Evolutionary conservation across 495 filamentous ascomycete genomes (phyloP).

Genomic region (Penicillium subrubescens): DNA sequence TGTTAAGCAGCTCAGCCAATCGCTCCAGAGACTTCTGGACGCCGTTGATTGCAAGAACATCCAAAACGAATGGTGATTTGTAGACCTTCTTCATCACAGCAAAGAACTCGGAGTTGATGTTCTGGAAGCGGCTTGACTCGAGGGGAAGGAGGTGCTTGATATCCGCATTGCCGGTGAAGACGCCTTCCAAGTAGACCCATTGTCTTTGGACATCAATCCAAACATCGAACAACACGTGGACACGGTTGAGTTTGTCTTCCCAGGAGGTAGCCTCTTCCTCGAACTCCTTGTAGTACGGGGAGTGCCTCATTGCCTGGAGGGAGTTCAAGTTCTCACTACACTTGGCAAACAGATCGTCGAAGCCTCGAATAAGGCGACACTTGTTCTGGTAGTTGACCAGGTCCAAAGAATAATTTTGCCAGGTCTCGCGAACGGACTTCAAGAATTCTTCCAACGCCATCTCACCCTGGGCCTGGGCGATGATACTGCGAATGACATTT

Average conservation of each 20-base stretch:
- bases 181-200: constrained; percentile 98
- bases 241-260: constrained; percentile 97
- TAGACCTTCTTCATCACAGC: constrained; percentile 98
- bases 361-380: constrained; percentile 93
- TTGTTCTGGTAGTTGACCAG: constrained; percentile 97
- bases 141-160: constrained; percentile 98
- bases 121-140: constrained; percentile 94
- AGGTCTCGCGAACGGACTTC: constrained; percentile 94
- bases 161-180: constrained; percentile 97
- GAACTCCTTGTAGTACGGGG: constrained; percentile 98
- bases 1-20: constrained; percentile 92
- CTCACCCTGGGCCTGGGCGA: constrained; percentile 94
- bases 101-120: constrained; percentile 98
- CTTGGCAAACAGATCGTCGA: constrained; percentile 97
- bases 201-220: constrained; percentile 99
- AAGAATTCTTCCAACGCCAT: constrained; percentile 99
- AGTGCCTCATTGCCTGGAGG: constrained; percentile 97
- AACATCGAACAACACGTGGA: constrained; percentile 96
- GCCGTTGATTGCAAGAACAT: constrained; percentile 91
- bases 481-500: constrained; percentile 83
- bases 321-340: constrained; percentile 98
- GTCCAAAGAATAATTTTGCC: constrained; percentile 92
- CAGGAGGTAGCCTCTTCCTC: constrained; percentile 94
- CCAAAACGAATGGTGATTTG: constrained; percentile 89
- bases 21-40: constrained; percentile 95